A percentile compares a stretch with the other conserved stretches of the same genome.
These are phyloP conservation scores for Diplosphaera chodatii DNA, from an alignment of 139 green algal species.

Conservation along the genomic window DNA sequence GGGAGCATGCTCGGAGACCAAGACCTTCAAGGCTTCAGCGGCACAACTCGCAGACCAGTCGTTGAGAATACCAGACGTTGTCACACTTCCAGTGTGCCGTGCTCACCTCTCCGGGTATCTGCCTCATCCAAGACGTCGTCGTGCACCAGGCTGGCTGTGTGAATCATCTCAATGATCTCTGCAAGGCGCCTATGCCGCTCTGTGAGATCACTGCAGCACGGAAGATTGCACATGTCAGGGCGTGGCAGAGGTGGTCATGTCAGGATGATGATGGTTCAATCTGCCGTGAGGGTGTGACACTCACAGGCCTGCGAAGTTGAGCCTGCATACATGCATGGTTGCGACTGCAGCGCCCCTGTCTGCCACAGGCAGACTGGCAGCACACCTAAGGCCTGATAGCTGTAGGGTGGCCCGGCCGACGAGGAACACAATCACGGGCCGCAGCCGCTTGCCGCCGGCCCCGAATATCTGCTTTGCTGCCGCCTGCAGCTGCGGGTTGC, in stretches of 20 bases:
- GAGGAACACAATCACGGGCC: conserved; percentile 87
- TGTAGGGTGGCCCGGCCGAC: conserved; percentile 73
- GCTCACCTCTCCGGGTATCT: conserved; percentile 68
- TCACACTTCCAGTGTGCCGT: not conserved
- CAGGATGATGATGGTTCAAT: too few relatives aligned
- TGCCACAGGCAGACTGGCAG: not conserved
- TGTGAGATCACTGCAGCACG: conserved; percentile 77
- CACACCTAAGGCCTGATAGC: conserved; percentile 51
- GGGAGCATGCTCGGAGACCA: not conserved
- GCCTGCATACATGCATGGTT: too few relatives aligned
- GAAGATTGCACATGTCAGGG: too few relatives aligned
- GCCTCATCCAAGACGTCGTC: conserved; percentile 98
- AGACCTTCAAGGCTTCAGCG: conserved; percentile 1
- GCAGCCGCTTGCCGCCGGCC: conserved; percentile 89
- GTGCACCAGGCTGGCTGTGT: conserved; percentile 96
- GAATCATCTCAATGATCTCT: conserved; percentile 99
- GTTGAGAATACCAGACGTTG: not conserved
- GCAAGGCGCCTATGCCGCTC: conserved; percentile 83
- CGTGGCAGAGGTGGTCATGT: too few relatives aligned
- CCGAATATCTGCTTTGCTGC: conserved; percentile 98
- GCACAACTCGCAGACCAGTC: not conserved
- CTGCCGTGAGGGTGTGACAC: too few relatives aligned
- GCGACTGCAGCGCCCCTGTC: too few relatives aligned
- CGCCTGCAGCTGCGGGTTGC: conserved; percentile 90
- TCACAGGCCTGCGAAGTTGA: too few relatives aligned